Percentiles rank a stretch among this genome's conserved stretches.
Evolutionary conservation across 768 basidiomycete genomes (phyloP).

Genomic region (Porphyrellus cyaneotinctus): DNA sequence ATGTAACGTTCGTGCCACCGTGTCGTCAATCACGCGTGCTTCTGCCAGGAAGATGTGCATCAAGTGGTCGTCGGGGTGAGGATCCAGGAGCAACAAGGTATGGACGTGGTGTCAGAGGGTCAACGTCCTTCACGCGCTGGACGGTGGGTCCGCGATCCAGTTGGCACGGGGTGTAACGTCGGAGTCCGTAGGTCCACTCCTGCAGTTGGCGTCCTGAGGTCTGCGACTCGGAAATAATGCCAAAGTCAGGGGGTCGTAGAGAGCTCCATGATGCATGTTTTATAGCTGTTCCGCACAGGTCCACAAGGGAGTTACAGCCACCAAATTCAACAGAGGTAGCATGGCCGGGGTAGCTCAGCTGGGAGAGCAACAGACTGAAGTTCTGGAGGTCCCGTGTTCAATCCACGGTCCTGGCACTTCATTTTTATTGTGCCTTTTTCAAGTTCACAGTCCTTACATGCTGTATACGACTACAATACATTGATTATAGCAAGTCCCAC

Average conservation of each 20-base stretch:
- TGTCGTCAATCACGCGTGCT: constrained; percentile 2
- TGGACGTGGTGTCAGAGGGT: background rate
- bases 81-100: no score
- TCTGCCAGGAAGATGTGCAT: background rate
- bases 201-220: background rate
- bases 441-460: background rate
- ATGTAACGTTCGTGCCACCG: constrained; percentile 6
- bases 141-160: background rate
- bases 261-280: background rate
- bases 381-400: constrained; percentile 49
- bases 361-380: constrained; percentile 74
- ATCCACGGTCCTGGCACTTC: constrained; percentile 50
- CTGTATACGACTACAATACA: background rate
- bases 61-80: constrained; percentile 18
- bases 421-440: constrained; percentile 1
- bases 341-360: constrained; percentile 65
- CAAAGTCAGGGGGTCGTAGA: background rate
- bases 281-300: background rate
- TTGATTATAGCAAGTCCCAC: no score
- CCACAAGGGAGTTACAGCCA: background rate
- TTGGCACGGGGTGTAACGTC: background rate
- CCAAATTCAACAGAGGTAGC: background rate
- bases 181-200: background rate
- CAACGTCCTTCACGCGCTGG: background rate
- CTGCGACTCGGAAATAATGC: background rate